These are phyloP conservation scores for Lactarius tabidus DNA, from an alignment of 768 basidiomycete species.

Conservation along the genomic window DNA sequence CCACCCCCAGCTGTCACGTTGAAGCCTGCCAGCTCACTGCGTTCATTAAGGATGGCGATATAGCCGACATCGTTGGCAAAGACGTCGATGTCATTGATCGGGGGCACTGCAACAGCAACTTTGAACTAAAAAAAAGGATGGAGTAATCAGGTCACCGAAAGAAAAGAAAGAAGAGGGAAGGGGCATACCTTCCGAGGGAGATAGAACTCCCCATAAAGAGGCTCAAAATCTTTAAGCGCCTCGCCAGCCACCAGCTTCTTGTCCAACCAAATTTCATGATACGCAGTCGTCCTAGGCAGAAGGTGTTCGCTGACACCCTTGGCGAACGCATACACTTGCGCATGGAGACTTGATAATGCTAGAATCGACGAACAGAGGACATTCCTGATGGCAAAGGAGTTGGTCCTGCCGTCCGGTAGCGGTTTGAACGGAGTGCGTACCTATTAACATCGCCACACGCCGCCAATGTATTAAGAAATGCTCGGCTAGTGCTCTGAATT, in stretches of 20 bases:
- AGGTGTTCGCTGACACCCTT: slow-evolving; percentile 81
- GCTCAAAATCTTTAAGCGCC: slow-evolving; percentile 91
- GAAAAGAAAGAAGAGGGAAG: neutral
- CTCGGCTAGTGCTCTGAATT: slow-evolving; percentile 93
- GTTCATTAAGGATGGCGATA: slow-evolving; percentile 81
- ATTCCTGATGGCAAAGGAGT: slow-evolving; percentile 49
- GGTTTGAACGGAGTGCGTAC: slow-evolving; percentile 37
- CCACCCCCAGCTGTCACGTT: slow-evolving; percentile 94
- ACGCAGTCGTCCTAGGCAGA: slow-evolving; percentile 86
- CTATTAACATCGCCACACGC: slow-evolving; percentile 98
- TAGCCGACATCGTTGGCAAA: slow-evolving; percentile 96
- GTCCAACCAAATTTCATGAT: slow-evolving; percentile 99
- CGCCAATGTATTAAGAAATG: slow-evolving; percentile 89
- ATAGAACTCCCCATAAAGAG: slow-evolving; percentile 97
- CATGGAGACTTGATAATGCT: slow-evolving; percentile 80
- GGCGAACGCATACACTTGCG: slow-evolving; percentile 77
- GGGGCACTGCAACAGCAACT: slow-evolving; percentile 93
- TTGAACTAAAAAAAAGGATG: slow-evolving; percentile 65
- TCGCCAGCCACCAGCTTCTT: slow-evolving; percentile 95
- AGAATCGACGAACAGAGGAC: slow-evolving; percentile 92
- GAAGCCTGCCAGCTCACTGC: slow-evolving; percentile 83
- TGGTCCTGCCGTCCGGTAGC: neutral
- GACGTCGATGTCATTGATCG: slow-evolving; percentile 93
- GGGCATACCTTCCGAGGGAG: slow-evolving; percentile 81
- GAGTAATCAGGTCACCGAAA: slow-evolving; percentile 16